Conservation (phyloP, 805 yeast genomes). For the Lipomyces lipofer region DNA sequence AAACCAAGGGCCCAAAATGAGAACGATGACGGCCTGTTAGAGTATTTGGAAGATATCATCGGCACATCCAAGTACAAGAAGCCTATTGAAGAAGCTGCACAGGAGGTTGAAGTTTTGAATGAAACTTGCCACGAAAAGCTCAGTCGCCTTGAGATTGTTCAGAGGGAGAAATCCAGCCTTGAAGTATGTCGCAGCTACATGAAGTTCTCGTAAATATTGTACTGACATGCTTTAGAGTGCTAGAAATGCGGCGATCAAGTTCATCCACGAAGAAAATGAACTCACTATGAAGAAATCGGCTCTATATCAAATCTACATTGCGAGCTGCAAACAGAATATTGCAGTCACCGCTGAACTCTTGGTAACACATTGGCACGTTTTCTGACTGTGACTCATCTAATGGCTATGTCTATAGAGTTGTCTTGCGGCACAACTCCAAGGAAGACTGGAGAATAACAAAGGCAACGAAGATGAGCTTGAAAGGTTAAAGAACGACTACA, state of each 20-base stretch:
- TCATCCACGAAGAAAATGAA: constrained; percentile 62
- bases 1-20: constrained; percentile 93
- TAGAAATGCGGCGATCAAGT: constrained; percentile 68
- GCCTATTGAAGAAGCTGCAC: constrained; percentile 63
- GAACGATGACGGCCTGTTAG: constrained; percentile 89
- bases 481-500: constrained; percentile 32
- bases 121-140: constrained; percentile 81
- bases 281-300: constrained; percentile 55
- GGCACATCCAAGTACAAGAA: constrained; percentile 87
- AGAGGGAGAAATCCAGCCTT: constrained; percentile 63
- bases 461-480: constrained; percentile 46
- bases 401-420: too few relatives aligned
- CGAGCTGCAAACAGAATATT: constrained; percentile 45
- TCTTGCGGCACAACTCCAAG: constrained; percentile 45
- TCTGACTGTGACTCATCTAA: too few relatives aligned
- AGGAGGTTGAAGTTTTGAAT: constrained; percentile 69
- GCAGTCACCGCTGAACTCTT: constrained; percentile 44
- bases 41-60: constrained; percentile 92
- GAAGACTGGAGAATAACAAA: constrained; percentile 47
- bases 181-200: constrained; percentile 12
- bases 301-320: constrained; percentile 49
- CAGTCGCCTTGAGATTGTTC: constrained; percentile 74
- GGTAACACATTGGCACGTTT: too few relatives aligned
- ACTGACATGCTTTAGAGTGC: constrained; percentile 46
- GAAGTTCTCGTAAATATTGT: constrained; percentile 36